Evolutionary conservation across 345 rosid species (phyloP).

Genomic region (Eucalyptus sideroxylon): DNA sequence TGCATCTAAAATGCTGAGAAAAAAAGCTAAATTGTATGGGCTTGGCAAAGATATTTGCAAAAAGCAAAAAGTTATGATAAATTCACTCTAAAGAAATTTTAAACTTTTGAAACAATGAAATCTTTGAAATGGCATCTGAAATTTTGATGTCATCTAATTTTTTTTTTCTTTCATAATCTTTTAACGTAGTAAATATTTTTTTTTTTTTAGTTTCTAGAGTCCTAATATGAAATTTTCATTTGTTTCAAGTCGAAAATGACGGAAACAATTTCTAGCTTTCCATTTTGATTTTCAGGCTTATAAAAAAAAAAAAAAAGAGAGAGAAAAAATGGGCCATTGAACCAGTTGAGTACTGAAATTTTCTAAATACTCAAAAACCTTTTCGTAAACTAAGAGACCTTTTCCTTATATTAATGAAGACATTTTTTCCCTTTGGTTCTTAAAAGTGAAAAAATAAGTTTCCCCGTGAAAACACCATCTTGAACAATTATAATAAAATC

Average conservation of each 20-base stretch:
- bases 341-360: neutral
- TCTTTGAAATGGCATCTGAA: neutral
- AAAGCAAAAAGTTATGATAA: neutral
- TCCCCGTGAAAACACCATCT: neutral
- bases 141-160: neutral
- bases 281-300: neutral
- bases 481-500: neutral
- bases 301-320: neutral
- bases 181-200: neutral
- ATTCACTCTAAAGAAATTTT: neutral
- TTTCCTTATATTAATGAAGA: neutral
- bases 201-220: neutral
- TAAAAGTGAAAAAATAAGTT: neutral
- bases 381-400: neutral
- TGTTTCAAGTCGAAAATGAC: neutral
- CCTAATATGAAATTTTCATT: neutral
- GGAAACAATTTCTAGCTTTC: neutral
- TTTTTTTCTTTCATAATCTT: neutral
- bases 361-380: neutral
- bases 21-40: neutral
- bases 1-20: neutral
- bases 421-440: neutral
- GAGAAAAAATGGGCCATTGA: neutral
- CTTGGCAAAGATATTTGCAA: neutral
- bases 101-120: neutral